A percentile compares a stretch with the other conserved stretches of the same genome.
These are phyloP conservation scores for Nasturtium officinale DNA, from an alignment of 345 rosid genomes.

Conservation along the genomic window DNA sequence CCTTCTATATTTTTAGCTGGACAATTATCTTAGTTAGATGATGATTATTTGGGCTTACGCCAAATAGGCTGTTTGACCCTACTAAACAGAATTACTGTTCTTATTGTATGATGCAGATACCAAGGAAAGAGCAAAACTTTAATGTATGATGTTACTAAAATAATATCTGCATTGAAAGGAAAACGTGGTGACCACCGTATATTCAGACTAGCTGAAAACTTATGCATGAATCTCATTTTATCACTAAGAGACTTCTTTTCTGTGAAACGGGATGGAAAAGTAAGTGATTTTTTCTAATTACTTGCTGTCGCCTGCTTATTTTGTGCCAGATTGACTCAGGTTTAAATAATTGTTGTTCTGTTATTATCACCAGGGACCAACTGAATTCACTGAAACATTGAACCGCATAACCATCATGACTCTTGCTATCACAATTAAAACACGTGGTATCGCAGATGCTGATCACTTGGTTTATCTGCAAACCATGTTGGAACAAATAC, in stretches of 20 bases:
- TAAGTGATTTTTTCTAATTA: constrained; percentile 34
- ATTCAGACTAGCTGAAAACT: constrained; percentile 89
- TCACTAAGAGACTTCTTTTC: constrained; percentile 89
- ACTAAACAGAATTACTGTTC: constrained; percentile 22
- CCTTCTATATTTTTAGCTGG: constrained; percentile 15
- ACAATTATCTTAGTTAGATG: constrained; percentile 11
- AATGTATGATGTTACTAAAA: constrained; percentile 96
- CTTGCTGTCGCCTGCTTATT: constrained; percentile 18
- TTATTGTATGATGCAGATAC: constrained; percentile 56
- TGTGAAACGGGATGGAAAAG: constrained; percentile 96
- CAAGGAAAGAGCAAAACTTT: constrained; percentile 89
- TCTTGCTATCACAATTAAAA: constrained; percentile 91
- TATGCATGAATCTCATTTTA: constrained; percentile 90
- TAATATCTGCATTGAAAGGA: constrained; percentile 84
- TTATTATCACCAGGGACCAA: constrained; percentile 75
- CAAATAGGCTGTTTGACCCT: constrained; percentile 17
- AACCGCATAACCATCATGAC: constrained; percentile 84
- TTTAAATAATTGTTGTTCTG: constrained; percentile 20
- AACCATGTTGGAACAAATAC: constrained; percentile 85
- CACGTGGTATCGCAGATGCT: constrained; percentile 98
- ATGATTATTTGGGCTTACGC: background rate
- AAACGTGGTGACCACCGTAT: constrained; percentile 98
- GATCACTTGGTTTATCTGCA: constrained; percentile 89
- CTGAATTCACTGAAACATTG: constrained; percentile 95
- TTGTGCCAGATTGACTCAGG: constrained; percentile 24